Evolutionary conservation across 768 basidiomycete species (phyloP), one percentile per base, ranked within the genome.

Genomic region (Boletus sp.): DNA sequence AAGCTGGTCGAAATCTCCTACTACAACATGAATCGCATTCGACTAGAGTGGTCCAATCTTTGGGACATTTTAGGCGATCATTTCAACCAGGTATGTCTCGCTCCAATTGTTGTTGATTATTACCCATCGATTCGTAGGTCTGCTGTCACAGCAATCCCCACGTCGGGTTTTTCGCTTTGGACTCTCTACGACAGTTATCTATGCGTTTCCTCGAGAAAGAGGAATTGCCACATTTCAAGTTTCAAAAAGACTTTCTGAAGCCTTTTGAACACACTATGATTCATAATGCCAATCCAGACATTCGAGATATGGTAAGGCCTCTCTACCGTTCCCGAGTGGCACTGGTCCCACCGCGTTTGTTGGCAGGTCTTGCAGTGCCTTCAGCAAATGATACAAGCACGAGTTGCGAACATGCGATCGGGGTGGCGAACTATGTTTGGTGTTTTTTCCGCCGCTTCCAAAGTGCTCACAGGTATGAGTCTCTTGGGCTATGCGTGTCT

Each of bases 351-450:
- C 13, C 4, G 2, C n/a, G 7, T 35, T 41, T 35, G 11, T 47
- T 47, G 29, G 25, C 53, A 96, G 93, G 93, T 98, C 25, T 72
- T 99, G 45, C 95, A 98, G 81, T 99, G 97, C 66, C 78, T 99
- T 44, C 93, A 98, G 67, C 97, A 98, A 74, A 98, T 98, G 97
- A 85, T 98, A 51, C 95, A 97, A 74, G 91, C 93, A 17, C 83
- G 92, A 35, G 92, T 90, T 17, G 85, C 90, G 62, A 98, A 98
- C 67, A 83, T 99, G 77, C 87, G 97, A 32, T 98, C 97, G 0
- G 97, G 97, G 29, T 99, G 97, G 97, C 80, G 94, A 56, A 99
- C 97, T 2, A 98, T 99, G 93, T 98, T 99, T 71, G 91, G 92
- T 23, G 97, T 98, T 14, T 98, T 98, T 68, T 90, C 95, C 33